These are phyloP conservation scores for Xerocomus amazonicus DNA, from an alignment of 1,284 basidiomycete species.

Conservation along the genomic window DNA sequence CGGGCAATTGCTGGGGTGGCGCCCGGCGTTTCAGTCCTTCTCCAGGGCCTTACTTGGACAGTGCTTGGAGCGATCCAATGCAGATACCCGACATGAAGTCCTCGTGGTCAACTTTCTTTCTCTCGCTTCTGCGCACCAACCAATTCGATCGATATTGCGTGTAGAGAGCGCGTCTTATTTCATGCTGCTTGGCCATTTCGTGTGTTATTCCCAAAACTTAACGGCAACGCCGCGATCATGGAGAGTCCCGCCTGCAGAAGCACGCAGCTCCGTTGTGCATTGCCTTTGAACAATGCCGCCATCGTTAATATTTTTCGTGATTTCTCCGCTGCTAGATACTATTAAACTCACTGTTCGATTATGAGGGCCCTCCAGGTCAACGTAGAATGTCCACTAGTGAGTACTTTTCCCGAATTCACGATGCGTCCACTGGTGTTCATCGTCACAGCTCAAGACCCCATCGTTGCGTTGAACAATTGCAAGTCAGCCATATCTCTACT, in stretches of 20 bases:
- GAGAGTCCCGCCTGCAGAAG: constrained; percentile 20
- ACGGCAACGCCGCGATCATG: constrained; percentile 31
- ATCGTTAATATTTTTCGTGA: constrained; percentile 22
- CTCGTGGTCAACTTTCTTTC: constrained; percentile 31
- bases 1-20: constrained; percentile 17
- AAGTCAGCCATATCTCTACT: constrained; percentile 5
- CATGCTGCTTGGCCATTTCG: constrained; percentile 32
- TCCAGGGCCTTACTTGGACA: constrained; percentile 23
- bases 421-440: constrained; percentile 14
- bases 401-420: constrained; percentile 7
- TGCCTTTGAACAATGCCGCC: constrained; percentile 27
- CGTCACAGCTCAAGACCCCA: constrained; percentile 28
- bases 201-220: constrained; percentile 23
- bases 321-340: constrained; percentile 19
- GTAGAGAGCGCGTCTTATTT: constrained; percentile 32
- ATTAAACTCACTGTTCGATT: constrained; percentile 25
- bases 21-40: constrained; percentile 24
- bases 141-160: constrained; percentile 35
- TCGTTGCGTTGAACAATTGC: constrained; percentile 47
- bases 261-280: constrained; percentile 30
- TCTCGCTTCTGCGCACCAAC: constrained; percentile 35
- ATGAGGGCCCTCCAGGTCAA: constrained; percentile 18
- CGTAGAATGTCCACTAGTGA: constrained; percentile 23
- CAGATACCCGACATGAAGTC: constrained; percentile 39
- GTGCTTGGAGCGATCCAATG: constrained; percentile 34